Conservation (phyloP, 257 asterid genomes). For the Solanum infundibuliforme region DNA sequence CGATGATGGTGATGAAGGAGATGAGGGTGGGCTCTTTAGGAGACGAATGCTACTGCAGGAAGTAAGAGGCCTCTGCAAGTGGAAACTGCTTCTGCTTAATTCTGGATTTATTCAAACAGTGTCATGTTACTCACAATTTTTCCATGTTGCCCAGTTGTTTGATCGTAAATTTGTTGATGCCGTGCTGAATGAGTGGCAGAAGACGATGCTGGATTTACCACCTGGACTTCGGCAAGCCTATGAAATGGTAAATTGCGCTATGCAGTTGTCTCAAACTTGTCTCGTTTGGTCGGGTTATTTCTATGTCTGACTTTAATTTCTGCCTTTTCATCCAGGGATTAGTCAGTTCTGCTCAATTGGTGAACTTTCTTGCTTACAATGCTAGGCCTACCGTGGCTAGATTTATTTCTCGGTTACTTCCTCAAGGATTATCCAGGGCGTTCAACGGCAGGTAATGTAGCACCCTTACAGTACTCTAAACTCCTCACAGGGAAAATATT, state of each 20-base stretch:
- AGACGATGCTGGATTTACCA: slow-evolving; percentile 94
- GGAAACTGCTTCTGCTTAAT: background rate
- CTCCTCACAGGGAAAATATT: background rate
- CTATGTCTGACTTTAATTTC: slow-evolving; percentile 11
- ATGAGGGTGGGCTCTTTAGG: slow-evolving; percentile 89
- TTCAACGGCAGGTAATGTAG: slow-evolving; percentile 75
- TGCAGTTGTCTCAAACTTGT: background rate
- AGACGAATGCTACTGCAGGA: slow-evolving; percentile 70
- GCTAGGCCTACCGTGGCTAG: slow-evolving; percentile 93
- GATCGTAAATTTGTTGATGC: slow-evolving; percentile 94
- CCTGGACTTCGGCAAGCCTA: slow-evolving; percentile 96
- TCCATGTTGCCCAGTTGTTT: slow-evolving; percentile 40
- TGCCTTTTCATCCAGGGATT: slow-evolving; percentile 54
- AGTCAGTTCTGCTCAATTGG: slow-evolving; percentile 96
- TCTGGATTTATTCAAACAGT: background rate
- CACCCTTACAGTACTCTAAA: background rate
- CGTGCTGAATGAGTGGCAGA: slow-evolving; percentile 93
- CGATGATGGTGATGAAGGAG: slow-evolving; percentile 97
- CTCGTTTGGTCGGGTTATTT: background rate
- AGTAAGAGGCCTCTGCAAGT: slow-evolving; percentile 30
- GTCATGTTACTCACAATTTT: slow-evolving; percentile 3
- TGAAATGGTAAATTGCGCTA: slow-evolving; percentile 62
- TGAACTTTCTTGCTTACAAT: slow-evolving; percentile 64
- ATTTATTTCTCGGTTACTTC: slow-evolving; percentile 75
- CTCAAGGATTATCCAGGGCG: slow-evolving; percentile 80